These are phyloP conservation scores for Staphylotrichum tortipilum DNA, from an alignment of 495 filamentous ascomycete species.

Conservation along the genomic window DNA sequence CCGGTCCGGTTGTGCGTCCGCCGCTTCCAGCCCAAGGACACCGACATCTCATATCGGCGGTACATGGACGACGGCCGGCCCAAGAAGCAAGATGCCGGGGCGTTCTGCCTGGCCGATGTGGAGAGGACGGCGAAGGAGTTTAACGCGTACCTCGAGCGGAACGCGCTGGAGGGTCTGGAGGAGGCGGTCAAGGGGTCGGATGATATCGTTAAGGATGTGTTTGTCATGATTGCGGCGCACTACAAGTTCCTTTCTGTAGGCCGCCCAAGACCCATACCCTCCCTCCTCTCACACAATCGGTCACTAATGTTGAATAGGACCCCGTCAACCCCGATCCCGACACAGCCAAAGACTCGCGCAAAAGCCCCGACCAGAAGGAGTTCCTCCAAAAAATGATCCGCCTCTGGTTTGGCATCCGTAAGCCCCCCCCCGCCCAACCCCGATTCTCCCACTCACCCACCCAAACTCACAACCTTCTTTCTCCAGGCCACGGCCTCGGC, in stretches of 20 bases:
- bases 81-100: slow-evolving; percentile 15
- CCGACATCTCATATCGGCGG: slow-evolving; percentile 24
- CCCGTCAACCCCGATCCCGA: background rate
- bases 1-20: slow-evolving; percentile 28
- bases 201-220: slow-evolving; percentile 12
- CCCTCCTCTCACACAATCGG: background rate
- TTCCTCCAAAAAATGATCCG: slow-evolving; percentile 25
- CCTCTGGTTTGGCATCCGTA: slow-evolving; percentile 38
- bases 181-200: slow-evolving; percentile 11
- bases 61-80: slow-evolving; percentile 19
- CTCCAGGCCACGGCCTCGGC: slow-evolving; percentile 21
- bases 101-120: slow-evolving; percentile 32
- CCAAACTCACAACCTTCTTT: background rate
- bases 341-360: background rate
- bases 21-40: slow-evolving; percentile 21
- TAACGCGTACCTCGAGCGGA: slow-evolving; percentile 21
- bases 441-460: too few relatives aligned
- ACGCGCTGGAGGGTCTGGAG: slow-evolving; percentile 16
- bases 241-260: slow-evolving; percentile 15
- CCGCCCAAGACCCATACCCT: background rate
- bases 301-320: background rate
- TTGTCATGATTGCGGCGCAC: slow-evolving; percentile 15
- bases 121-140: slow-evolving; percentile 25
- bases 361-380: slow-evolving; percentile 6
- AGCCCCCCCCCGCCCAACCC: too few relatives aligned